Percentiles rank a stretch among this genome's conserved stretches.
These are phyloP conservation scores for Pythium phragmiticola DNA, from an alignment of 352 stramenopile species.

Conservation along the genomic window DNA sequence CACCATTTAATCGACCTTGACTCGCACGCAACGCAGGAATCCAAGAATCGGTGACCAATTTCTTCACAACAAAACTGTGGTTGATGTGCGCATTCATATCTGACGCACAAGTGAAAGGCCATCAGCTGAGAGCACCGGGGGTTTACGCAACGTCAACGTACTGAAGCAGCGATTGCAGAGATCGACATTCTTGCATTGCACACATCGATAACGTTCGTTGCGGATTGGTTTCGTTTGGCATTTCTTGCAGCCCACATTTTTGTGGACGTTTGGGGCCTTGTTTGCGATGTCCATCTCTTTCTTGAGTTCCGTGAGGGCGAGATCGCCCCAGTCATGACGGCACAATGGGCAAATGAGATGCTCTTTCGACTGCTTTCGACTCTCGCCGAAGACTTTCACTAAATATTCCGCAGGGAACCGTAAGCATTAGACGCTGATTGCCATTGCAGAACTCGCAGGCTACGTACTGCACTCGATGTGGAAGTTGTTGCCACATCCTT, in stretches of 20 bases:
- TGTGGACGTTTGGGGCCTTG: conserved; percentile 73
- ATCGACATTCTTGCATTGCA: conserved; percentile 78
- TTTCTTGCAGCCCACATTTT: conserved; percentile 56
- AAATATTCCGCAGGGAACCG: background rate
- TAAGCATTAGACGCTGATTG: background rate
- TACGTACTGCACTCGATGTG: conserved; percentile 66
- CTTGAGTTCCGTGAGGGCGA: conserved; percentile 54
- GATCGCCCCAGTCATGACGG: conserved; percentile 76
- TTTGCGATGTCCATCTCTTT: conserved; percentile 79
- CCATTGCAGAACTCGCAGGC: background rate
- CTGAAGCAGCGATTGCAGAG: conserved; percentile 77
- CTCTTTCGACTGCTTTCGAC: conserved; percentile 75
- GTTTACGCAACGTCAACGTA: conserved; percentile 28
- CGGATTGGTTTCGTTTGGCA: conserved; percentile 79
- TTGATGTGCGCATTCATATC: conserved; percentile 62
- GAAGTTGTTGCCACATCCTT: conserved; percentile 78
- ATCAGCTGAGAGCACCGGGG: background rate
- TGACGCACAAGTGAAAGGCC: conserved; percentile 9
- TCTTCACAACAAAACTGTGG: conserved; percentile 75
- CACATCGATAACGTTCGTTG: conserved; percentile 73
- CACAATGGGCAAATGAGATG: conserved; percentile 85
- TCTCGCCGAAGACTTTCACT: conserved; percentile 87
- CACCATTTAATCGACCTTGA: conserved; percentile 29
- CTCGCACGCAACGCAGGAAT: conserved; percentile 26
- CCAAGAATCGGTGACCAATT: conserved; percentile 57